Evolutionary conservation across 176 grass and related monocot species (phyloP), one percentile per base, ranked within the genome.

Genomic region (Musa itinerans): DNA sequence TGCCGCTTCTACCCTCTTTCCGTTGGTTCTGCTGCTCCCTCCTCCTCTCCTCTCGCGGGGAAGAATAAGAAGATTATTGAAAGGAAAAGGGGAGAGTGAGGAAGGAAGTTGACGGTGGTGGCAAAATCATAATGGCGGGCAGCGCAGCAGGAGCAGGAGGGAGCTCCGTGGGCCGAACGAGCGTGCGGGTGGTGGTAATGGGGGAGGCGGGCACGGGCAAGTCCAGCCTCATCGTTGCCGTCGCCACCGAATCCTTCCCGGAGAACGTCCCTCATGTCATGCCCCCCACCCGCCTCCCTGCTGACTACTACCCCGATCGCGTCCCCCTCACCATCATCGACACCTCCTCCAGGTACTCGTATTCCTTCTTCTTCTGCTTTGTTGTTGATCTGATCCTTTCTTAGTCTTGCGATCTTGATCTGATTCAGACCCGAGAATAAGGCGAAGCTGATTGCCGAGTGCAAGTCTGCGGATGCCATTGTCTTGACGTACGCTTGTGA

Each of bases 281-380:
- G 78, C 95, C 91, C 19, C 84, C 87, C n/a, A 99, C 95, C 53
- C 86, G 84, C 51, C 96, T 99, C 76, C 91, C 96, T 11, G 83
- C 89, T 26, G 91, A 95, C 64, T 99, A 89, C 73, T 95, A 91
- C 83, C 89, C 88, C 53, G 91, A 99, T 84, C 88, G 88, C 71
- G 91, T 99, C 17, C 96, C 96, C 66, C 86, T 99, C 89, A 99
- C 88, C 81, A 99, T 99, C 84, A 84, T 92, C 66, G 91, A 95
- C 71, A 99, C 88, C 4, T 99, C 91, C 19, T 86, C 96, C 16
- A 87, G 88, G 96, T 99, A 14, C 15, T 9, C 5, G 55, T 1
- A 16, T 0, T 11, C 6, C 13, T 12, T 49, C 76, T 66, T 68
- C 53, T 83, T 17, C 10, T 11, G 1, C 54, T 20, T 70, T 70